These are phyloP conservation scores for Nitzschia putrida DNA, from an alignment of 108 stramenopile genomes.

Conservation along the genomic window DNA sequence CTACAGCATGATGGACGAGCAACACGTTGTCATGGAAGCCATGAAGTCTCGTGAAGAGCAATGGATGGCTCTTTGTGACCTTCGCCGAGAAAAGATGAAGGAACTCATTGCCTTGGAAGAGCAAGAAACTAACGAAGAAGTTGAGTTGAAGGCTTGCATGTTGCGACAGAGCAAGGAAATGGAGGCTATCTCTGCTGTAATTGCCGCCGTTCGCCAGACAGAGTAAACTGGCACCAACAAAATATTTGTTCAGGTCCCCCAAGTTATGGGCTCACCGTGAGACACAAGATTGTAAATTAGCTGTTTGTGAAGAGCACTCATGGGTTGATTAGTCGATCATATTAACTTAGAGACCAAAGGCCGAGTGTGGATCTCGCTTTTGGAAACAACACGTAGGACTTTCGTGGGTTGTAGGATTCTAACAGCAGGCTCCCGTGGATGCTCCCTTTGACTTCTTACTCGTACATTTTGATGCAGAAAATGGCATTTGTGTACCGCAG, in stretches of 20 bases:
- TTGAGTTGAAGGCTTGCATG: constrained; percentile 31
- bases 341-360: too few relatives aligned
- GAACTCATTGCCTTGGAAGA: constrained; percentile 47
- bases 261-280: too few relatives aligned
- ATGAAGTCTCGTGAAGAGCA: constrained; percentile 39
- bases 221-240: neutral
- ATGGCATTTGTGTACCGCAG: constrained; percentile 70
- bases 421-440: constrained; percentile 47
- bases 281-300: too few relatives aligned
- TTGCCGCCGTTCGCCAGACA: constrained; percentile 39
- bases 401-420: neutral
- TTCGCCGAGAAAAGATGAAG: constrained; percentile 41
- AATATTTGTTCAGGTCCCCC: neutral
- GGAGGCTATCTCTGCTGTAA: constrained; percentile 53
- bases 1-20: constrained; percentile 52
- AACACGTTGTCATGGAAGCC: constrained; percentile 33
- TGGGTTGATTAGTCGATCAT: too few relatives aligned
- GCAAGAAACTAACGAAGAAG: constrained; percentile 29
- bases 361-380: too few relatives aligned
- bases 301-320: too few relatives aligned
- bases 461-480: constrained; percentile 7
- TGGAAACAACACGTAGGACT: too few relatives aligned
- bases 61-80: constrained; percentile 20
- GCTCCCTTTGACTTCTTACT: constrained; percentile 29
- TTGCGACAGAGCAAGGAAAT: constrained; percentile 50